Conservation (phyloP, 495 filamentous ascomycete genomes). For the Sordaria brevicollis region DNA sequence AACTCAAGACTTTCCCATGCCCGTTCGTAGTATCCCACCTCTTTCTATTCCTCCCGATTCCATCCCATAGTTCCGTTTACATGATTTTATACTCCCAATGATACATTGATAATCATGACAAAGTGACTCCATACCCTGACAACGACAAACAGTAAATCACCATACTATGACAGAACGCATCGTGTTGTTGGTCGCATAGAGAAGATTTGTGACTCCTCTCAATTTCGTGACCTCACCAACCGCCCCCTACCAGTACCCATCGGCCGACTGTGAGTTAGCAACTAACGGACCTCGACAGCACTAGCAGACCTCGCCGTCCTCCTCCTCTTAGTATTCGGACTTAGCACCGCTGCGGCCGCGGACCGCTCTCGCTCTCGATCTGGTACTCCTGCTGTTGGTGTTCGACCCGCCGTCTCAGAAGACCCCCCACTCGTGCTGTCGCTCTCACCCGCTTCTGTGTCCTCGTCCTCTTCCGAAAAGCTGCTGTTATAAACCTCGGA, state of each 20-base stretch:
- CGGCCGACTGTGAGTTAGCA: neutral
- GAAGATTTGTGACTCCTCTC: neutral
- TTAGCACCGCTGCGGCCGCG: no score
- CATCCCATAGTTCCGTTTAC: neutral
- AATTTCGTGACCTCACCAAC: neutral
- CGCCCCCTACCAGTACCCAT: neutral
- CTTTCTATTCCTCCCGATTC: neutral
- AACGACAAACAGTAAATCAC: neutral
- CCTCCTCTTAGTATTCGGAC: constrained; percentile 24
- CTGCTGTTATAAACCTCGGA: constrained; percentile 21
- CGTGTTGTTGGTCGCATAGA: neutral
- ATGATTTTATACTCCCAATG: neutral
- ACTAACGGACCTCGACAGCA: constrained; percentile 20
- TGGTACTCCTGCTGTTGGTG: neutral
- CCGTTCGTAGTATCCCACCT: neutral
- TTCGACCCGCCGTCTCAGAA: neutral
- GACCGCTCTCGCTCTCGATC: constrained; percentile 8
- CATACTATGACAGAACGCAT: neutral
- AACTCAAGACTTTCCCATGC: neutral
- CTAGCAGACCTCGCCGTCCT: constrained; percentile 12
- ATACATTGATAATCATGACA: neutral
- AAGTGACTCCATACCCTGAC: neutral
- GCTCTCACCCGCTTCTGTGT: constrained; percentile 9
- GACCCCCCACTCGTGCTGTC: neutral
- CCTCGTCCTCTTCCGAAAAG: constrained; percentile 24